These are phyloP conservation scores for Alternaria sp. DNA, from an alignment of 2,329 filamentous ascomycete species.

Conservation along the genomic window DNA sequence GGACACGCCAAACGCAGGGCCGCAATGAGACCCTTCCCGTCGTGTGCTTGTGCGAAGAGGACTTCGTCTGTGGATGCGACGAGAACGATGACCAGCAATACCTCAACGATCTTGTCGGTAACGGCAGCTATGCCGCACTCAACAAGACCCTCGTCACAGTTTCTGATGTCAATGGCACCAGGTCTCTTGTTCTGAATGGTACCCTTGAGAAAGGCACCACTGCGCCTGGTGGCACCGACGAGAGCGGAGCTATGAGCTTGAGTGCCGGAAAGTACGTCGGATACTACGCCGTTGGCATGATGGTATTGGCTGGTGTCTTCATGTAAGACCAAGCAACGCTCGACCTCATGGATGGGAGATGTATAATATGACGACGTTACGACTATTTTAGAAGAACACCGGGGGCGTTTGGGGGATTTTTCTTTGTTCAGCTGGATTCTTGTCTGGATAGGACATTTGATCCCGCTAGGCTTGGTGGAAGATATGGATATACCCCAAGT, in stretches of 20 bases:
- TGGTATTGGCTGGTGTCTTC: constrained; percentile 41
- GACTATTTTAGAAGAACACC: background rate
- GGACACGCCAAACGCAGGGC: constrained; percentile 26
- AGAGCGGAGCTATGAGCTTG: constrained; percentile 28
- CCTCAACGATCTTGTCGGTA: constrained; percentile 64
- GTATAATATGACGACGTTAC: constrained; percentile 4
- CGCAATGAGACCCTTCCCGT: constrained; percentile 67
- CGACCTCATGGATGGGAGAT: background rate
- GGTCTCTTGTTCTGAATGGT: constrained; percentile 75
- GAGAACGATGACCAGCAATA: constrained; percentile 67
- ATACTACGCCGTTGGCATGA: constrained; percentile 48
- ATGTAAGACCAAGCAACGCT: background rate
- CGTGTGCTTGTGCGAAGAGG: constrained; percentile 65
- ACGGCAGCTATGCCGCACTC: constrained; percentile 61
- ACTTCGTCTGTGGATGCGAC: constrained; percentile 70
- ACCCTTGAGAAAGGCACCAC: constrained; percentile 68
- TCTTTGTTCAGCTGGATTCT: background rate
- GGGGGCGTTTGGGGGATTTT: background rate
- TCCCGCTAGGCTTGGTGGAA: background rate
- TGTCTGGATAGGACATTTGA: background rate
- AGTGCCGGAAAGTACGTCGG: constrained; percentile 42
- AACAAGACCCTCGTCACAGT: constrained; percentile 70
- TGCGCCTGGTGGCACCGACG: constrained; percentile 47
- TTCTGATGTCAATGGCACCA: constrained; percentile 66
- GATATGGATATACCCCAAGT: background rate